Percentiles rank a stretch among this genome's conserved stretches.
These are phyloP conservation scores for Pachysolen tannophilus DNA, from an alignment of 805 yeast species.

Conservation along the genomic window DNA sequence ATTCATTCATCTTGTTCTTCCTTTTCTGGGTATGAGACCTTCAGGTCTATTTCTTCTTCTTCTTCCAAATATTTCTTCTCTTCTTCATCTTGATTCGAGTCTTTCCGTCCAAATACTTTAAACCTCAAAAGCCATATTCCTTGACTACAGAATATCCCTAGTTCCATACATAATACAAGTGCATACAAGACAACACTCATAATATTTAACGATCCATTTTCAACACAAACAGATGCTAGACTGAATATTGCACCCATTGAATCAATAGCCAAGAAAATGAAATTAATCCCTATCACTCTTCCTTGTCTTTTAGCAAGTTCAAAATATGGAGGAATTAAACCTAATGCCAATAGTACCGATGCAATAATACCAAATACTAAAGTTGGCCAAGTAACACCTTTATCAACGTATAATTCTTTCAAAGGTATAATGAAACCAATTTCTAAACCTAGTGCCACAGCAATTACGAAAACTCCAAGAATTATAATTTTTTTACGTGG, in stretches of 20 bases:
- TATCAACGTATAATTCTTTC: constrained; percentile 31
- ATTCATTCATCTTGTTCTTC: neutral
- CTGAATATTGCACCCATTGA: constrained; percentile 55
- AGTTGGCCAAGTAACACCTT: constrained; percentile 38
- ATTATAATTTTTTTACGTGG: constrained; percentile 21
- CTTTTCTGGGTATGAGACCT: constrained; percentile 2
- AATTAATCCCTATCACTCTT: constrained; percentile 47
- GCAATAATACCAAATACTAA: constrained; percentile 42
- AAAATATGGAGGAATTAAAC: constrained; percentile 48
- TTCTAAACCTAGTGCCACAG: constrained; percentile 32
- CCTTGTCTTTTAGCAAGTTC: constrained; percentile 45
- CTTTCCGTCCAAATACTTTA: constrained; percentile 16
- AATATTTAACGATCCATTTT: constrained; percentile 49
- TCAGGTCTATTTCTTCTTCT: constrained; percentile 2
- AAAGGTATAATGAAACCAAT: constrained; percentile 43
- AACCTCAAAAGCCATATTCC: constrained; percentile 56
- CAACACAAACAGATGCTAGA: constrained; percentile 46
- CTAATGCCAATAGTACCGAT: constrained; percentile 38
- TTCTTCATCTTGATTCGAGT: constrained; percentile 5
- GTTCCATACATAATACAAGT: constrained; percentile 64
- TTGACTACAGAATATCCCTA: constrained; percentile 71
- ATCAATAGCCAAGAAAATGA: constrained; percentile 40
- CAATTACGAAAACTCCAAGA: constrained; percentile 25
- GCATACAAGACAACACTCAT: constrained; percentile 74
- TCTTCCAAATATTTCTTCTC: constrained; percentile 1